Evolutionary conservation across 2,329 filamentous ascomycete species (phyloP).

Genomic region (Calonectria hongkongensis): DNA sequence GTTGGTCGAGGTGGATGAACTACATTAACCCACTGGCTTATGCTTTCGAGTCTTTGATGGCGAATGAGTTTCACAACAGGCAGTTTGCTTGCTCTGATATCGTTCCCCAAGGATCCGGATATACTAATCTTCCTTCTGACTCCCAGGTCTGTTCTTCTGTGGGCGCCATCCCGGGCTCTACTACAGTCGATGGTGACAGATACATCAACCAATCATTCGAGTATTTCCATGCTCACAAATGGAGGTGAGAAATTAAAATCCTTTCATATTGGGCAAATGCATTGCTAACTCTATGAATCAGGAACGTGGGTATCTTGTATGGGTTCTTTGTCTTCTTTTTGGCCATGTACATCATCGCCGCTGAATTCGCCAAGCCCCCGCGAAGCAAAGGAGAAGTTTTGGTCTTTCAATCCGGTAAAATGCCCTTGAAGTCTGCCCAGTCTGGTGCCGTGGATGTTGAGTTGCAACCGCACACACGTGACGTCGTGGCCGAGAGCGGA

Average conservation of each 20-base stretch:
- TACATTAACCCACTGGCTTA: conserved; percentile 88
- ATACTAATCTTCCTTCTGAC: not conserved
- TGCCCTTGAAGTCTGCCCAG: not conserved
- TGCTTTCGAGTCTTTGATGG: conserved; percentile 86
- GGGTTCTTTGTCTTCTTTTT: conserved; percentile 79
- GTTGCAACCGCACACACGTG: not conserved
- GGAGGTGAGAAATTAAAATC: conserved; percentile 61
- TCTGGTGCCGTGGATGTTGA: conserved; percentile 5
- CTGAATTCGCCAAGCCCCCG: conserved; percentile 78
- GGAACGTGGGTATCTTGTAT: conserved; percentile 82
- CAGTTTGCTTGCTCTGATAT: conserved; percentile 72
- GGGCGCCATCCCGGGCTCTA: conserved; percentile 33
- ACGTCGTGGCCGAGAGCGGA: not conserved
- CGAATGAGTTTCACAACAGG: conserved; percentile 86
- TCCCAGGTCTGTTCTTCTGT: conserved; percentile 28
- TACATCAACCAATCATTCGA: conserved; percentile 67
- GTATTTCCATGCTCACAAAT: conserved; percentile 76
- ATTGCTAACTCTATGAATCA: conserved; percentile 41
- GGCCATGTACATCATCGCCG: conserved; percentile 75
- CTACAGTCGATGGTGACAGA: conserved; percentile 61
- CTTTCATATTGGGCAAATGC: not conserved
- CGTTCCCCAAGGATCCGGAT: conserved; percentile 57
- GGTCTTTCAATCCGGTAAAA: conserved; percentile 76
- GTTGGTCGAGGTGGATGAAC: conserved; percentile 88
- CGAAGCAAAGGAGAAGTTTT: conserved; percentile 86